phyloP scores from a whole-genome alignment of 139 green algal genomes.

The Tetraselmis chui region DNA sequence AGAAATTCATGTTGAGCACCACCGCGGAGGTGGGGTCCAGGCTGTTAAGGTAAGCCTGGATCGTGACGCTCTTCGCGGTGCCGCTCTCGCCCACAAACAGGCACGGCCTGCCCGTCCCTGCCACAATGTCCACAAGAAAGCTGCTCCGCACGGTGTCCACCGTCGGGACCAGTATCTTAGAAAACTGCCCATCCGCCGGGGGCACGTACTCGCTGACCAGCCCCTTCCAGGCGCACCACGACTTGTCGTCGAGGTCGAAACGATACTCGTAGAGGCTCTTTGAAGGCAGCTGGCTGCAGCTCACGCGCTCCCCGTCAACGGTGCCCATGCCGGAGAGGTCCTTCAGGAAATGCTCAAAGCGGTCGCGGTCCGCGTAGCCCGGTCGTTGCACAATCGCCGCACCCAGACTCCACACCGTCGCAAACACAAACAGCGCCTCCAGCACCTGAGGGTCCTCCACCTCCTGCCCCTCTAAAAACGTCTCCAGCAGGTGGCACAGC shows the following conservation, averaged over 20 bases:
- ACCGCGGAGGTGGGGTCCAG: constrained; percentile 39
- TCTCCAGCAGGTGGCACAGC: constrained; percentile 67
- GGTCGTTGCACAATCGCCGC: constrained; percentile 43
- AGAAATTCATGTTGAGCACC: constrained; percentile 72
- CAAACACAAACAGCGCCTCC: constrained; percentile 71
- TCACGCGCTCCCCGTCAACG: constrained; percentile 53
- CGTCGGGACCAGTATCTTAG: constrained; percentile 79
- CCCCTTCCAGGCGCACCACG: constrained; percentile 63
- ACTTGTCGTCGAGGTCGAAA: constrained; percentile 53
- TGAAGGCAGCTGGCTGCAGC: constrained; percentile 46
- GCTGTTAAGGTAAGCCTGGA: constrained; percentile 51
- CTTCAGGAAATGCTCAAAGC: constrained; percentile 72
- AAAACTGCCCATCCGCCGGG: constrained; percentile 53
- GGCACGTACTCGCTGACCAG: constrained; percentile 55
- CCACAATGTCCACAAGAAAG: constrained; percentile 48
- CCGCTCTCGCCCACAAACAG: constrained; percentile 71
- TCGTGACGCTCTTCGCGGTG: constrained; percentile 73
- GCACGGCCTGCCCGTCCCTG: constrained; percentile 42
- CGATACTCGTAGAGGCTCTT: constrained; percentile 78
- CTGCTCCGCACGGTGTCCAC: constrained; percentile 69
- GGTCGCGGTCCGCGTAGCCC: constrained; percentile 47
- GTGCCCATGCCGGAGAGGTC: constrained; percentile 44
- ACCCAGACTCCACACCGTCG: constrained; percentile 65
- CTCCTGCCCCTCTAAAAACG: constrained; percentile 30
- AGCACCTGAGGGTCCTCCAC: constrained; percentile 48